Percentiles rank a stretch among this genome's conserved stretches.
Evolutionary conservation across 2,329 filamentous ascomycete genomes (phyloP).

Genomic region (Lachnellula subtilissima): DNA sequence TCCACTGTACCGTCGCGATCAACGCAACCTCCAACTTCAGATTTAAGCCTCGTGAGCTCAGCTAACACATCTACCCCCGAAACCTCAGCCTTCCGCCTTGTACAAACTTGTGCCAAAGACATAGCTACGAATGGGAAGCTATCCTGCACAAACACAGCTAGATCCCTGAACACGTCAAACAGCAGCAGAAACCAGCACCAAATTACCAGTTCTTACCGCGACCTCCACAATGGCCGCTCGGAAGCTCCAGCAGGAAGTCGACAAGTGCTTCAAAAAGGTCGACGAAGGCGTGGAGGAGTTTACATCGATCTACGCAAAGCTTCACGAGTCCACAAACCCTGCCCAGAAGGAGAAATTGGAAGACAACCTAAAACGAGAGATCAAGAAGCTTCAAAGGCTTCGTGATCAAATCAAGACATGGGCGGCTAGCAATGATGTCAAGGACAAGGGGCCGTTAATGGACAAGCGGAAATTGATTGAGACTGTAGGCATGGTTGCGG

Average conservation of each 20-base stretch:
- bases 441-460: constrained; percentile 93
- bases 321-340: constrained; percentile 83
- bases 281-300: constrained; percentile 88
- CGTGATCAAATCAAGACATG: constrained; percentile 99
- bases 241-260: constrained; percentile 96
- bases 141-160: constrained; percentile 21
- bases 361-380: constrained; percentile 96
- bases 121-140: constrained; percentile 23
- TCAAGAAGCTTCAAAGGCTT: constrained; percentile 97
- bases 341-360: constrained; percentile 98
- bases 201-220: constrained; percentile 10
- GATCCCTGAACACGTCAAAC: constrained; percentile 26
- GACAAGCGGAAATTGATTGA: constrained; percentile 96
- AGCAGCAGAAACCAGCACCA: constrained; percentile 20
- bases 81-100: neutral
- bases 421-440: constrained; percentile 97
- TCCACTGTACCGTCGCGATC: neutral
- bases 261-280: constrained; percentile 99
- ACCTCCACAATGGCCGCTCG: constrained; percentile 74
- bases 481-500: constrained; percentile 57
- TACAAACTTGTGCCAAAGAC: constrained; percentile 7
- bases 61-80: neutral
- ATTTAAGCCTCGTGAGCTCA: neutral
- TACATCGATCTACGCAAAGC: constrained; percentile 96
- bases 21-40: neutral